Base-by-base conservation (phyloP, 345 rosid species). In the Sisymbrium irio region DNA sequence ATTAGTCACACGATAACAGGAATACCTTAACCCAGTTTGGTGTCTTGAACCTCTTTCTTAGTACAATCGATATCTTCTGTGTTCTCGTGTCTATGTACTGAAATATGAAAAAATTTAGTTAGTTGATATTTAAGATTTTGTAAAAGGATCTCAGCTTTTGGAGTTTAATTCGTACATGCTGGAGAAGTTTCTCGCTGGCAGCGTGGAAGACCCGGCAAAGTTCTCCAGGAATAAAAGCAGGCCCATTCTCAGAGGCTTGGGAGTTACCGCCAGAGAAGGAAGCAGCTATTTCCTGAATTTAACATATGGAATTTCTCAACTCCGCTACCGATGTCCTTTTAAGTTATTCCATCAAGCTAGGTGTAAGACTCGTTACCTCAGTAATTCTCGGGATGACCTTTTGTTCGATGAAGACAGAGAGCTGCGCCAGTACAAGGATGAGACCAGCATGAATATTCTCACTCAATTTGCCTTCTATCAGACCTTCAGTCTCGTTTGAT, bases 21-120 rank as follows among this genome's bases (percentile, higher is more conserved):
- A 78, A 76, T 77, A 92, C 99, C 98, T 96, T 96, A 64, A 90
- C 83, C 98, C 99, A 96, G 74, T 96, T 92, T 64, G 97, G 99
- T 75, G 99, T 86, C 20, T 86, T 89, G 77, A 96, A 90, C 76
- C 99, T 90, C 81, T 92, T 92, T 81, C 90, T 88, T 77, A 96
- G 76, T 72, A 96, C 86, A 85, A 85, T 77, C 15, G 98, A 92
- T 77, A 90, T 82, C 82, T 86, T 86, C 80, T 85, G 92, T 36
- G 91, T 90, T 80, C 96, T 89, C 85, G 89, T 74, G 65, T 82
- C 84, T 64, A 86, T 85, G 67, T 92, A 90, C 99, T 96, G 89
- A 61, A 81, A 58, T 19, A 50, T 58, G 3, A 41, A 46, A 17
- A 13, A 58, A 27, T 78, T 74, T 9, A 45, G 50, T 66, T 73